Percentiles rank a stretch among this genome's conserved stretches.
phyloP scores from a whole-genome alignment of 306 rosid species.

The Senna siamea region DNA sequence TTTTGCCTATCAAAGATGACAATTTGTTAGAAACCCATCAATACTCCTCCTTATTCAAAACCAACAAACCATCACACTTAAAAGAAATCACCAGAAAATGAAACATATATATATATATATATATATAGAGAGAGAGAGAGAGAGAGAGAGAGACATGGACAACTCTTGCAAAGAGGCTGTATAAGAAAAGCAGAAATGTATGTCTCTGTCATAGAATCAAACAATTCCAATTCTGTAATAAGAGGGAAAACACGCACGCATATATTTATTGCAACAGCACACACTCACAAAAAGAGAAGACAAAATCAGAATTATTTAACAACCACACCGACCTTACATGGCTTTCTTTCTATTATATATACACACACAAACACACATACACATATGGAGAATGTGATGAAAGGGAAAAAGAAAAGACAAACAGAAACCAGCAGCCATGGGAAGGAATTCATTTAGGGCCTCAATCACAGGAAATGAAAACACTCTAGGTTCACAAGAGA shows the following conservation, averaged over 20 bases:
- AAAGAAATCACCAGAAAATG: background rate
- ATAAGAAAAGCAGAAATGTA: conserved; percentile 7
- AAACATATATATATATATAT: too few species aligned
- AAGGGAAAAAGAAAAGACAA: too few species aligned
- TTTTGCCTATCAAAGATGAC: background rate
- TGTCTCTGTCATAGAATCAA: background rate
- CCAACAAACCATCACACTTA: background rate
- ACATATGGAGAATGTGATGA: background rate
- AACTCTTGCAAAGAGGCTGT: background rate
- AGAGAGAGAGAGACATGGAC: too few species aligned
- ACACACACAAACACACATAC: too few species aligned
- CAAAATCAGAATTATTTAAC: background rate
- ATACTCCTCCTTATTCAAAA: conserved; percentile 6
- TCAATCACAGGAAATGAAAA: background rate
- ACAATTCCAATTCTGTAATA: background rate
- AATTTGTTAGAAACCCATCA: conserved; percentile 6
- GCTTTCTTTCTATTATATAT: background rate
- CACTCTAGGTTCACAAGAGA: background rate
- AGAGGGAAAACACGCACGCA: background rate
- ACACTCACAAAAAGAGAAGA: background rate
- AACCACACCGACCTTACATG: background rate
- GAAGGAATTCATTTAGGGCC: background rate
- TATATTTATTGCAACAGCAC: background rate
- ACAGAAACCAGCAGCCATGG: background rate
- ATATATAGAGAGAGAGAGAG: too few species aligned